Conservation (phyloP, 768 basidiomycete genomes). For the Podaxis mareebaensis region DNA sequence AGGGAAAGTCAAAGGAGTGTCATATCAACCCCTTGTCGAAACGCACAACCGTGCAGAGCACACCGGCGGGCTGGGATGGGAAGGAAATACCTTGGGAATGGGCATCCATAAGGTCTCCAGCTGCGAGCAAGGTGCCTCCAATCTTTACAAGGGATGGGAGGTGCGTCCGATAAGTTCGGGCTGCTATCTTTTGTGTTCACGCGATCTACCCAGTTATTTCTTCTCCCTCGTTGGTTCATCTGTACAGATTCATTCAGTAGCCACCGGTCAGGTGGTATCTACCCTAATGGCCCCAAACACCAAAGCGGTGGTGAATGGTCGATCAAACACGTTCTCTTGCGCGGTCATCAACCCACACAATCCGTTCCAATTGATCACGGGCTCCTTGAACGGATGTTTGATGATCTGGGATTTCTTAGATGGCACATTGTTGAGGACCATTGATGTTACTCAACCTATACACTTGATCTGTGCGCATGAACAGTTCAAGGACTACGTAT, state of each 20-base stretch:
- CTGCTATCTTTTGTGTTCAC: constrained; percentile 8
- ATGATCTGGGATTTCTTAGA: constrained; percentile 95
- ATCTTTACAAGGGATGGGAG: constrained; percentile 89
- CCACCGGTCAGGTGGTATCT: constrained; percentile 78
- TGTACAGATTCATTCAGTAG: constrained; percentile 82
- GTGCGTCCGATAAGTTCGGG: constrained; percentile 38
- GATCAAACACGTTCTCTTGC: constrained; percentile 63
- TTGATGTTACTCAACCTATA: constrained; percentile 70
- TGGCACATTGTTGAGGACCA: constrained; percentile 71
- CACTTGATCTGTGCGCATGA: constrained; percentile 72
- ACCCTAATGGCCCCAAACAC: constrained; percentile 61
- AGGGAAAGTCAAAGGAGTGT: constrained; percentile 51
- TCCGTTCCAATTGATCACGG: constrained; percentile 86
- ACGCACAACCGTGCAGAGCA: constrained; percentile 18
- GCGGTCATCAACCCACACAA: constrained; percentile 82
- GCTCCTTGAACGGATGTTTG: constrained; percentile 79
- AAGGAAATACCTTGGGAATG: constrained; percentile 57
- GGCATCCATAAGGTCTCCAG: constrained; percentile 70
- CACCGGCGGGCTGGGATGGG: constrained; percentile 24
- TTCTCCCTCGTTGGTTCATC: constrained; percentile 81
- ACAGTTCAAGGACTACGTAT: constrained; percentile 65
- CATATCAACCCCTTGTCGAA: constrained; percentile 15
- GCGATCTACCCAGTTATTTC: constrained; percentile 64
- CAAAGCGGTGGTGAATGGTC: constrained; percentile 33
- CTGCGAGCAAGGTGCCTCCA: constrained; percentile 63